Conservation (phyloP, 2,329 filamentous ascomycete genomes). For the Botrytis squamosa region DNA sequence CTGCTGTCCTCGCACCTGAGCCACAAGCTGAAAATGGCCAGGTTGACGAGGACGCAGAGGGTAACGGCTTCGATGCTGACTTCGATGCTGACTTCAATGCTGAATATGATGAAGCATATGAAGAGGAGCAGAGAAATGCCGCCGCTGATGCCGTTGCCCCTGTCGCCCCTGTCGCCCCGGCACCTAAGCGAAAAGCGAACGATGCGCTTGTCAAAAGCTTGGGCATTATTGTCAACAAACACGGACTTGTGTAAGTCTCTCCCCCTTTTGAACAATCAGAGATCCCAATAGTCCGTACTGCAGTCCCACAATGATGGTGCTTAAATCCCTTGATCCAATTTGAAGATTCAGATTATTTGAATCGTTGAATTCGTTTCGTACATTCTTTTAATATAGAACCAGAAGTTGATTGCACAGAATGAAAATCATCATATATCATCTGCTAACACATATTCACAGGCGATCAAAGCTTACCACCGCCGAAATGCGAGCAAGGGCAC, state of each 20-base stretch:
- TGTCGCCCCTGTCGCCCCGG: too few species aligned
- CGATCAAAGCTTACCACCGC: background rate
- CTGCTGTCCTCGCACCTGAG: background rate
- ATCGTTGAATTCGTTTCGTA: background rate
- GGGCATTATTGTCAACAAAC: background rate
- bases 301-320: background rate
- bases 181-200: too few species aligned
- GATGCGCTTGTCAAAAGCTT: rapidly evolving
- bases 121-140: too few species aligned
- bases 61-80: too few species aligned
- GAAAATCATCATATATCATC: background rate
- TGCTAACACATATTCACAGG: background rate
- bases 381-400: background rate
- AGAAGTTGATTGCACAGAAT: background rate
- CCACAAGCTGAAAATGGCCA: background rate
- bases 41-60: background rate
- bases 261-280: background rate
- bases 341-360: background rate
- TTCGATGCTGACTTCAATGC: too few species aligned
- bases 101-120: too few species aligned
- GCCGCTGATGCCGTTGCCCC: too few species aligned
- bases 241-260: background rate
- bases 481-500: background rate
- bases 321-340: background rate
- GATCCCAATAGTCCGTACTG: background rate